phyloP scores from a whole-genome alignment of 495 filamentous ascomycete species.

The Hyaloscypha variabilis region DNA sequence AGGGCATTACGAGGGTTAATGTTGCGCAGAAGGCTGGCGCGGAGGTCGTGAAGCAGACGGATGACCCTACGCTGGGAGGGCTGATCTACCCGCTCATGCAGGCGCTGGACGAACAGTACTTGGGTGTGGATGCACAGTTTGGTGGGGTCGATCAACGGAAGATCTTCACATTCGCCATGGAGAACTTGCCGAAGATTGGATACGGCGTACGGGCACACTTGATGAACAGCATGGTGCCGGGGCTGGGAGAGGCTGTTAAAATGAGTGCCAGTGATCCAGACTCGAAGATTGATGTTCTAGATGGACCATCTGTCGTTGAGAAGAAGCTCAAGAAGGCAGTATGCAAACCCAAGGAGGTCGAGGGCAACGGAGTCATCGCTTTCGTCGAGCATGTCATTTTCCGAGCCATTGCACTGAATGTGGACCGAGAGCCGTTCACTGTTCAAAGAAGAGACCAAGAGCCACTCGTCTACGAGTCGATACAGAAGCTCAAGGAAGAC shows the following conservation, averaged over 20 bases:
- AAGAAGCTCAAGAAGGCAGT: constrained; percentile 56
- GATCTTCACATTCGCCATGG: constrained; percentile 80
- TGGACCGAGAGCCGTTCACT: constrained; percentile 57
- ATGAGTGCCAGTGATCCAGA: constrained; percentile 70
- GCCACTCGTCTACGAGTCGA: constrained; percentile 73
- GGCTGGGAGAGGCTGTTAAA: constrained; percentile 76
- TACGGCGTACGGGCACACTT: constrained; percentile 76
- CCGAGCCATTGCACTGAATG: constrained; percentile 61
- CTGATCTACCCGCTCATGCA: constrained; percentile 91
- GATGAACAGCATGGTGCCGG: constrained; percentile 90
- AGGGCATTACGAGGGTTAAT: constrained; percentile 58
- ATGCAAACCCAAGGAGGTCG: constrained; percentile 71
- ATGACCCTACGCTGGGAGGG: constrained; percentile 69
- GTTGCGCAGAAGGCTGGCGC: constrained; percentile 87
- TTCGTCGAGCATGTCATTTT: constrained; percentile 87
- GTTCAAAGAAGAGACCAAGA: constrained; percentile 67
- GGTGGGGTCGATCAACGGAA: constrained; percentile 85
- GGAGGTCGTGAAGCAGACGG: constrained; percentile 90
- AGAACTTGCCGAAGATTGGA: constrained; percentile 70
- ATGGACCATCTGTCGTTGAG: constrained; percentile 56
- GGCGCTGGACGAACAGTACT: constrained; percentile 87
- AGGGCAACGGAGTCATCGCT: constrained; percentile 82
- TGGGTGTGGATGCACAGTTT: constrained; percentile 81
- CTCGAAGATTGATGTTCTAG: constrained; percentile 91
- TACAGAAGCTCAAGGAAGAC: constrained; percentile 72